Evolutionary conservation across 257 asterid genomes (phyloP).

Genomic region (Solanum pinnatisectum): DNA sequence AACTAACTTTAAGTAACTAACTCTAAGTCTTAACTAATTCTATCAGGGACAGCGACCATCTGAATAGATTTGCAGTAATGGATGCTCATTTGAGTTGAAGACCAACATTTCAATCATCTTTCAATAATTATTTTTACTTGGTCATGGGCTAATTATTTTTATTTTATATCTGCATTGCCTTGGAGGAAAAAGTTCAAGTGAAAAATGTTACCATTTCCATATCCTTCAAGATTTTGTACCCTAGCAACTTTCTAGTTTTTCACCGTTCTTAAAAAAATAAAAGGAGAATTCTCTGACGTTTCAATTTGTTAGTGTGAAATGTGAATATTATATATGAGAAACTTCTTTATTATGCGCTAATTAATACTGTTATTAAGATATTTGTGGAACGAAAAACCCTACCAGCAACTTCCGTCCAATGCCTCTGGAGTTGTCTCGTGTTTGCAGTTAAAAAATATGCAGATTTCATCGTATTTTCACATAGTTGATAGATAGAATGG

Average conservation of each 20-base stretch:
- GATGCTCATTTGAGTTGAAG: background rate
- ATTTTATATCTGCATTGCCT: background rate
- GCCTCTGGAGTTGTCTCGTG: background rate
- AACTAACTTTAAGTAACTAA: too few species aligned
- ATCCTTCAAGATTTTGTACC: background rate
- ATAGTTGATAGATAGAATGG: background rate
- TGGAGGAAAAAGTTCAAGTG: background rate
- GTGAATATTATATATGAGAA: background rate
- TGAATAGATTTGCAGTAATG: conserved; percentile 5
- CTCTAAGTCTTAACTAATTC: too few species aligned
- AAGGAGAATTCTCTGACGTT: background rate
- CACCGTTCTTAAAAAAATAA: background rate
- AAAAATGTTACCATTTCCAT: background rate
- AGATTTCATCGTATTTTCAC: background rate
- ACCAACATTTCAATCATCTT: background rate
- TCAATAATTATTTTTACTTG: background rate
- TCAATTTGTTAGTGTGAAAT: background rate
- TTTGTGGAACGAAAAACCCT: conserved; percentile 8
- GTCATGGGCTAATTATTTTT: background rate
- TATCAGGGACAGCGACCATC: conserved; percentile 16
- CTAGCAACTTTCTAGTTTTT: background rate
- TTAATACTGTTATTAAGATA: background rate
- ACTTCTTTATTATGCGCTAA: background rate
- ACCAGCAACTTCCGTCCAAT: conserved; percentile 11
- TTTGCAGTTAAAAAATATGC: background rate